Base-by-base conservation (phyloP, 164 flowering plant genomes). In the Platanus orientalis region DNA sequence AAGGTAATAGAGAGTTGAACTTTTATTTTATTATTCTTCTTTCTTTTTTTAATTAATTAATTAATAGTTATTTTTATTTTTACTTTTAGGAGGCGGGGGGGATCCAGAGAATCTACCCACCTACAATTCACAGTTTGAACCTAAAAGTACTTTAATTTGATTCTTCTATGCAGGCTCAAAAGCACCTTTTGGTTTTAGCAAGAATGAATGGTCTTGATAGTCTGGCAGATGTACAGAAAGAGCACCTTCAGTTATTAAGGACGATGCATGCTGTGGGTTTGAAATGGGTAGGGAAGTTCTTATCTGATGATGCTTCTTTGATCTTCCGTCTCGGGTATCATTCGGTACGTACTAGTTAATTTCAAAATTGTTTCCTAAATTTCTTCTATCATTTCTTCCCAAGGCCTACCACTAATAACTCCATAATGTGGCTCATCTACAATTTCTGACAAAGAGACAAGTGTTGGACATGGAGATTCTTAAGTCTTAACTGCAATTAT, bases 281-380 rank as follows among this genome's bases (percentile, higher is more conserved):
- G 70, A 79, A 78, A 61, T 89, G 92, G 97, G 87, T 79, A 16
- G 67, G 78, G 67, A 86, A 75, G 71, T 83, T 81, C 42, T 47
- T 83, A 44, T 69, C 65, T 25, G 93, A 89, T 55, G 89, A 90
- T 76, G 54, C 78, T 6, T 78, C 89, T 16, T 70, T 85, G 71
- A 70, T 76, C 53, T 93, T 93, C 67, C 96, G 98, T 29, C 83
- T 90, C 32, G 98, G 98, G 61, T 93, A 86, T 57, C 98, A 93
- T 76, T 93, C 92, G 71, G 98, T 90, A 79, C 62, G 82, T 40
- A 23, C 24, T 44, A 20, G 45, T 64, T 29, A 6, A 24, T 23
- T 26, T 36, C 50, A 26, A 10, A 30, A 47, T 60, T 50, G 30
- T 42, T 62, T 21, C 16, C 29, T 17, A 14, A 32, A 2, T 30